These are phyloP conservation scores for Ailanthus altissimus DNA, from an alignment of 345 rosid genomes.

Conservation along the genomic window DNA sequence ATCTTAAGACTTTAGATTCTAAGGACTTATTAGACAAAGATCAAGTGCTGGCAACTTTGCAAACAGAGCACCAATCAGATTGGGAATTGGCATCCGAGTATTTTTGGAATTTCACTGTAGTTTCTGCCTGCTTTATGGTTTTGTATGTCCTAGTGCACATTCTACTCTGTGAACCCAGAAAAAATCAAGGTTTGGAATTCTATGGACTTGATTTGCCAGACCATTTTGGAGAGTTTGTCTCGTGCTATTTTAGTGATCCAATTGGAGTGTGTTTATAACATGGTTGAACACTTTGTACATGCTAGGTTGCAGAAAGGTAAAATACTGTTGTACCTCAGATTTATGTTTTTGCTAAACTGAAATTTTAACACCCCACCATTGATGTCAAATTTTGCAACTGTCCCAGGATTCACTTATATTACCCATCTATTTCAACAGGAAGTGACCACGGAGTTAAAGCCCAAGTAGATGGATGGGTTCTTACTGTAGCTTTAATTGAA, in stretches of 20 bases:
- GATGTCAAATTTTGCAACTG: background rate
- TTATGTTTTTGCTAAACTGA: background rate
- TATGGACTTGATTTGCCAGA: slow-evolving; percentile 82
- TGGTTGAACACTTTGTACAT: slow-evolving; percentile 66
- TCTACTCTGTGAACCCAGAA: slow-evolving; percentile 48
- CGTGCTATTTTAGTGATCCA: slow-evolving; percentile 58
- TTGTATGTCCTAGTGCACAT: slow-evolving; percentile 62
- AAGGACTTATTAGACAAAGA: slow-evolving; percentile 43
- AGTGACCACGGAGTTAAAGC: slow-evolving; percentile 66
- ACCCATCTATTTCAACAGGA: slow-evolving; percentile 42
- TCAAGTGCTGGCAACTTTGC: slow-evolving; percentile 59
- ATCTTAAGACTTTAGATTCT: slow-evolving; percentile 44
- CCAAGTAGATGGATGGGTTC: slow-evolving; percentile 88
- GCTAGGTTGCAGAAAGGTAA: slow-evolving; percentile 73
- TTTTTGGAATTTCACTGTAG: slow-evolving; percentile 66
- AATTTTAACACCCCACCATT: background rate
- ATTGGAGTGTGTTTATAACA: slow-evolving; percentile 60
- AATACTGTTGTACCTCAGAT: slow-evolving; percentile 1
- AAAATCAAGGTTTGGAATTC: slow-evolving; percentile 69
- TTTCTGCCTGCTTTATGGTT: slow-evolving; percentile 55
- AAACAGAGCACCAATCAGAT: slow-evolving; percentile 63
- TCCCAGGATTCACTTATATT: slow-evolving; percentile 21
- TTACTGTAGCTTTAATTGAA: slow-evolving; percentile 79
- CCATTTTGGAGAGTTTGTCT: slow-evolving; percentile 79
- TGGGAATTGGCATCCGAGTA: slow-evolving; percentile 59